Evolutionary conservation across 2,329 filamentous ascomycete genomes (phyloP), one percentile per base, ranked within the genome.

Genomic region (Scopulariopsis brevicaulis): DNA sequence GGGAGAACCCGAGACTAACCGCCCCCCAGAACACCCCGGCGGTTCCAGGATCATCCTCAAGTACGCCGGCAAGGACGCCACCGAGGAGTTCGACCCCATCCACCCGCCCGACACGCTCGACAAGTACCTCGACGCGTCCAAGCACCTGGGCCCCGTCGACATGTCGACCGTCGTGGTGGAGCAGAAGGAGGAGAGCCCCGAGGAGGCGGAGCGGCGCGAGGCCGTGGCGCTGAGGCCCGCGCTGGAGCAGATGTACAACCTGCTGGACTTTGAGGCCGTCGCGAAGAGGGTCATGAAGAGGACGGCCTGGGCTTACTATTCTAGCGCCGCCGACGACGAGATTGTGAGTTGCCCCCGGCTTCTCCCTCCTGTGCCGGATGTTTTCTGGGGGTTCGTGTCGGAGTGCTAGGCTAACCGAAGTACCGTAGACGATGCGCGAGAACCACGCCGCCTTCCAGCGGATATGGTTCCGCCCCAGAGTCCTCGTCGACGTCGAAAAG

Each of bases 261-360:
- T 96, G 60, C 83, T 94, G 75, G 94, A 99, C 74, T 99, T 99
- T 70, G 94, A 99, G 78, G 85, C 90, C 3, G 93, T 97, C 40
- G 94, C 94, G 5, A 85, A 87, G 65, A 79, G 84, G 46, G 84
- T 95, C 59, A 96, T 97, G 93, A 96, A 96, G 81, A 95, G 89
- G 76, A 87, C 86, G 1, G 93, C 93, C 0, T 99, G 94, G 94
- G 94, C 89, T 28, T 99, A 99, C 75, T 99, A 99, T 72, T 96
- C 90, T 1, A 94, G 89, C 67, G 93, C 90, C 59, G 90, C 93
- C 0, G 73, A 75, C 34, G 73, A 75, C 59, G 73, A 75, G 63
- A 75, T 75, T 63, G 72, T 74, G 62, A 53, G 68, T 35, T 40
- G 24, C 28, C n/a, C 28, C 22, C 28, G 4, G 51, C 54, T 40